These are phyloP conservation scores for Lecanicillium sp. DNA, from an alignment of 2,329 filamentous ascomycete genomes.

Conservation along the genomic window DNA sequence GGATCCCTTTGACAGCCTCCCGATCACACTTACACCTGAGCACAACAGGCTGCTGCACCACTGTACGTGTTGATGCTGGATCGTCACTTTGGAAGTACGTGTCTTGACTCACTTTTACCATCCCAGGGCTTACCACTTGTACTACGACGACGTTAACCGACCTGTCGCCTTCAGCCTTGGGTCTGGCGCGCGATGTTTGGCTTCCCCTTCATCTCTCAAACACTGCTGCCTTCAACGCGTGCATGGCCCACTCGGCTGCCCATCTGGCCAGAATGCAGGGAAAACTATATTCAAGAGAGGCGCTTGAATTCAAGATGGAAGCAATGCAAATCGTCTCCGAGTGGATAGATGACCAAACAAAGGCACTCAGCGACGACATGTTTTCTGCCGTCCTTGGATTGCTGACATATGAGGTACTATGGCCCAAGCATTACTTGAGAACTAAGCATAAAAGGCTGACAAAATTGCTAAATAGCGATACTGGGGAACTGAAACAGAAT, in stretches of 20 bases:
- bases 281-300: constrained; percentile 16
- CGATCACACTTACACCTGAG: constrained; percentile 22
- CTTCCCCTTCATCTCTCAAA: constrained; percentile 31
- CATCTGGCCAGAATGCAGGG: constrained; percentile 27
- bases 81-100: too few relatives aligned
- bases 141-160: constrained; percentile 25
- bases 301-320: constrained; percentile 24
- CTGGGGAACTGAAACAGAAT: constrained; percentile 6
- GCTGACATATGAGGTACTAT: constrained; percentile 1
- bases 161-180: constrained; percentile 19
- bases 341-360: constrained; percentile 22
- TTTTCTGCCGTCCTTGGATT: constrained; percentile 1
- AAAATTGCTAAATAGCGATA: background rate
- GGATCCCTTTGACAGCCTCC: constrained; percentile 28
- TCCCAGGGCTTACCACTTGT: constrained; percentile 20
- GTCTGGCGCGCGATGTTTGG: constrained; percentile 32
- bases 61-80: constrained; percentile 17
- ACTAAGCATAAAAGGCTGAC: background rate
- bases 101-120: background rate
- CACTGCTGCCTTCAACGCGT: constrained; percentile 29
- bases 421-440: background rate
- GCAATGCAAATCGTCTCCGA: constrained; percentile 24
- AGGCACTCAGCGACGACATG: constrained; percentile 23
- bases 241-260: constrained; percentile 32
- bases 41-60: constrained; percentile 28